Evolutionary conservation across 2,329 filamentous ascomycete genomes (phyloP).

Genomic region (Fusarium musae): DNA sequence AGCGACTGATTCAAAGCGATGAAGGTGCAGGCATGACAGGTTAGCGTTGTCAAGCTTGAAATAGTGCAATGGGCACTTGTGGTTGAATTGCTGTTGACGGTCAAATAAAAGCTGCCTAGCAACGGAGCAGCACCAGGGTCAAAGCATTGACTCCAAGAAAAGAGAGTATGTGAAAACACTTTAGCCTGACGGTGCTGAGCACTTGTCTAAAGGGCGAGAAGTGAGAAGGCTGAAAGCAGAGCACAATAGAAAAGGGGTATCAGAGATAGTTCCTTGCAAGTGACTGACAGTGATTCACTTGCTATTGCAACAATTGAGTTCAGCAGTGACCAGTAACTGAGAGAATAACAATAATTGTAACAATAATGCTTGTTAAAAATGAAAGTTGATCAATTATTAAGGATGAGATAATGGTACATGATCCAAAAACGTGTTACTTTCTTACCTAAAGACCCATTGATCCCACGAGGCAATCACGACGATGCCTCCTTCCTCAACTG

Average conservation of each 20-base stretch:
- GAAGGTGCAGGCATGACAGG: background rate
- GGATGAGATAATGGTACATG: background rate
- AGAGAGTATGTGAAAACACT: background rate
- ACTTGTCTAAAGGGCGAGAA: background rate
- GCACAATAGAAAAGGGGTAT: background rate
- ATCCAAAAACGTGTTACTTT: background rate
- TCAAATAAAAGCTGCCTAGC: background rate
- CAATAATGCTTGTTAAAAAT: background rate
- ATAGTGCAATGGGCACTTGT: background rate
- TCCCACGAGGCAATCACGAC: background rate
- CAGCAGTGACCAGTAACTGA: background rate
- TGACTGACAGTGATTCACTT: slow-evolving; percentile 13
- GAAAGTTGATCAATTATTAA: background rate
- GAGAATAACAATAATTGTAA: background rate
- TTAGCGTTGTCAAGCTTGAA: background rate
- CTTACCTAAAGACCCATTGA: background rate
- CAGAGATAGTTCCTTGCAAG: background rate
- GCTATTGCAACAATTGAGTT: background rate
- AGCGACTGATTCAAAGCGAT: background rate
- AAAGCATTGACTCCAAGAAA: background rate
- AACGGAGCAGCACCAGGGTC: background rate
- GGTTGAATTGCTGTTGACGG: background rate
- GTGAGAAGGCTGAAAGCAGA: background rate
- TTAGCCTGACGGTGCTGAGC: slow-evolving; percentile 4
- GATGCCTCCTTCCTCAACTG: background rate